Evolutionary conservation across 768 basidiomycete genomes (phyloP), one percentile per base, ranked within the genome.

Genomic region (Xanthoconium purpureum): DNA sequence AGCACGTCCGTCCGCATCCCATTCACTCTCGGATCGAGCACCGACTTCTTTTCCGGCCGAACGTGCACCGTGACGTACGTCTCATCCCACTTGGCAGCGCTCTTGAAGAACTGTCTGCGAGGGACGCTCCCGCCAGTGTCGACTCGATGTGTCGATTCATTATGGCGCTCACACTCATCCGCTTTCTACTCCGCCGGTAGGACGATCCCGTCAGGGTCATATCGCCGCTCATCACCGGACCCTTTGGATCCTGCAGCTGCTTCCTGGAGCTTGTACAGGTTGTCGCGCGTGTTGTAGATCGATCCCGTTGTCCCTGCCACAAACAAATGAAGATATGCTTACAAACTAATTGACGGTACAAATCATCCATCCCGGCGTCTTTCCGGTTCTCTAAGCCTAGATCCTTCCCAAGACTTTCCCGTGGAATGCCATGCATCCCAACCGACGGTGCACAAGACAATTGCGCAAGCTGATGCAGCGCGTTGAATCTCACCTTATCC

Each of bases 391-490:
- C 75, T 54, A 88, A 77, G 0, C 84, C 84, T 6, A 91, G 74
- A 60, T 90, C 85, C 35, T 77, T 72, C 4, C 78, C 81, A 7
- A 96, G 61, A 35, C 83, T 84, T 61, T 91, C 84, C 42, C 80
- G 71, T 0, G 94, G 94, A 1, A 92, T 88, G 47, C 88, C 84
- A 28, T 94, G 92, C 78, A 96, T 82, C 43, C 83, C 85, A 0
- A 92, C 91, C 6, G 91, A 91, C 1, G 97, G 97, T 0, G 91
- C 92, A 53, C 82, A 80, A 5, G 80, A 81, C 43, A 90, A 68
- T 59, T 82, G 78, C 20, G 80, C 74, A 5, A 90, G 74, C 42
- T 82, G 79, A 45, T 82, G 77, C 42, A 88, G 67, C 55, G 83
- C 73, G 48, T 75, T 69, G 70, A 73, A 91, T 87, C 88, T 82